A percentile compares a stretch with the other conserved stretches of the same genome.
These are phyloP conservation scores for Populus ilicifolia DNA, from an alignment of 345 rosid genomes.

Conservation along the genomic window DNA sequence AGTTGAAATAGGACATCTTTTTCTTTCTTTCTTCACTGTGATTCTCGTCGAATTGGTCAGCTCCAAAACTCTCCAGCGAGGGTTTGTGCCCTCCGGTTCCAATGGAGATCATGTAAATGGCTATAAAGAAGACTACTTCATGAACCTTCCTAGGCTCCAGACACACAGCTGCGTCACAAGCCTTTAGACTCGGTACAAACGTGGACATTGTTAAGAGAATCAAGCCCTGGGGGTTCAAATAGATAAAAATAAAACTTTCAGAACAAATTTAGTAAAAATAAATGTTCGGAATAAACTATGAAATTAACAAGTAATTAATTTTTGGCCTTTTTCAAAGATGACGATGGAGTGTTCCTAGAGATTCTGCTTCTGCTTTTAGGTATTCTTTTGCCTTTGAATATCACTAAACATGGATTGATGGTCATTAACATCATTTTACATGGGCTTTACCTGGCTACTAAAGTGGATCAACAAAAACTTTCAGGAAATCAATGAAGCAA, in stretches of 20 bases:
- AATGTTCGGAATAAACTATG: not conserved
- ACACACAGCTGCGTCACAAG: conserved; percentile 58
- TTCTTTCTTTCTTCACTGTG: conserved; percentile 64
- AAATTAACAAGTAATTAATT: not conserved
- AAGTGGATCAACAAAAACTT: not conserved
- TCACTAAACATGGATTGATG: not conserved
- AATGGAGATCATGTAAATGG: conserved; percentile 74
- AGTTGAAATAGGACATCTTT: conserved; percentile 90
- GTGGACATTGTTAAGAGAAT: conserved; percentile 60
- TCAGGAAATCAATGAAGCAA: not conserved
- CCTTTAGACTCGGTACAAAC: conserved; percentile 62
- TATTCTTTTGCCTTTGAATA: not conserved
- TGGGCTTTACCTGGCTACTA: not conserved
- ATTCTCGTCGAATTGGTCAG: conserved; percentile 87
- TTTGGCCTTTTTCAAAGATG: not conserved
- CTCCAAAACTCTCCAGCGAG: conserved; percentile 89
- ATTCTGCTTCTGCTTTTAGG: no score
- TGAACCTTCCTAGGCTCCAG: conserved; percentile 59
- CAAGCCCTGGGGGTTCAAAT: conserved; percentile 53
- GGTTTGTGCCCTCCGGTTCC: conserved; percentile 99
- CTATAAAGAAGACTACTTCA: conserved; percentile 63
- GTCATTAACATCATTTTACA: not conserved
- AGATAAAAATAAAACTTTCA: not conserved
- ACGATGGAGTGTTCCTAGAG: not conserved
- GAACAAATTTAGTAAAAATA: not conserved